Conservation (phyloP, 805 yeast genomes). For the Metschnikowia lunata region DNA sequence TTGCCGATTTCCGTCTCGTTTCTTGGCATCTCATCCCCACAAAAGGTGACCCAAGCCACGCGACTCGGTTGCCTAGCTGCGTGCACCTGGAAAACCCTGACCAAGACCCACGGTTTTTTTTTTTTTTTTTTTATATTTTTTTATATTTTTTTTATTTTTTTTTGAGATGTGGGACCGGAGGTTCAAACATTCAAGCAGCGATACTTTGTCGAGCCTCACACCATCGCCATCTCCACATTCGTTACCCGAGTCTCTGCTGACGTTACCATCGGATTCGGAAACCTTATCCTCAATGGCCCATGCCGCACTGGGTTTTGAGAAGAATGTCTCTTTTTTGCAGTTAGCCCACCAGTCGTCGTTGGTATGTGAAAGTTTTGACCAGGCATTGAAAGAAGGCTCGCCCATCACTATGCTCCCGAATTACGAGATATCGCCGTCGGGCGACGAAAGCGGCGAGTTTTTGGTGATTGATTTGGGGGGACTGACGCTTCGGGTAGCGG, state of each 20-base stretch:
- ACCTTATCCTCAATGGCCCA: constrained; percentile 1
- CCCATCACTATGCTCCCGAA: constrained; percentile 39
- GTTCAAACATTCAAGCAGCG: background rate
- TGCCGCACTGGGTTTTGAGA: constrained; percentile 10
- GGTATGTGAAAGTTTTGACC: constrained; percentile 25
- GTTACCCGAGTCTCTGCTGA: constrained; percentile 10
- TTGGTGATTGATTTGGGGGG: constrained; percentile 57
- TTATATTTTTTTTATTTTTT: too few relatives aligned
- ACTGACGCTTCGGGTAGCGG: constrained; percentile 45
- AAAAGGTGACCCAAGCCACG: too few relatives aligned
- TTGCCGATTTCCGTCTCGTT: too few relatives aligned
- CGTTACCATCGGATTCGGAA: constrained; percentile 5
- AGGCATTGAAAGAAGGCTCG: constrained; percentile 25
- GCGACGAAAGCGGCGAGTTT: constrained; percentile 34
- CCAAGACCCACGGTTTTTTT: too few relatives aligned
- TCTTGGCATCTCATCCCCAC: too few relatives aligned
- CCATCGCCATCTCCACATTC: constrained; percentile 3
- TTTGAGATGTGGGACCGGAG: too few relatives aligned
- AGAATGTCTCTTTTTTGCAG: constrained; percentile 1
- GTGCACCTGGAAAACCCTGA: too few relatives aligned
- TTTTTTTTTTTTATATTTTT: too few relatives aligned
- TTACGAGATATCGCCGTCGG: constrained; percentile 35
- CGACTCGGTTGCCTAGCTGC: too few relatives aligned
- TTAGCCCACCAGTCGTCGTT: constrained; percentile 18
- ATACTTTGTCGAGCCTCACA: background rate